Evolutionary conservation across 148 eudicot species (phyloP).

Genomic region (Agrostemma githago): DNA sequence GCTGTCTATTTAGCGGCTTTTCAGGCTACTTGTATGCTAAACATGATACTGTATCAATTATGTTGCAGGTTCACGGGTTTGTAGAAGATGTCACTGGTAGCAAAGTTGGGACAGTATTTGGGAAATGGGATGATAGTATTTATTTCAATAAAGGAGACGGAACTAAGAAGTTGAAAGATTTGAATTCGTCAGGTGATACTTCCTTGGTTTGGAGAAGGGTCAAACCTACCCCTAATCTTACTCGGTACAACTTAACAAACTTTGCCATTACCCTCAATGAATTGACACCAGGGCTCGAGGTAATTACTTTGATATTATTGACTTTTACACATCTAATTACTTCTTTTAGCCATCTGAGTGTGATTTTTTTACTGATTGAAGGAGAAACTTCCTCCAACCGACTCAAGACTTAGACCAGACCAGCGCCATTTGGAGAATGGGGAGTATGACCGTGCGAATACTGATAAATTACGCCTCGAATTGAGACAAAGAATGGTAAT

Average conservation of each 20-base stretch:
- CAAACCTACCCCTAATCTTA: constrained; percentile 50
- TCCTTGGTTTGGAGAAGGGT: constrained; percentile 69
- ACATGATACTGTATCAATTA: background rate
- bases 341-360: constrained; percentile 36
- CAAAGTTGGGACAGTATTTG: constrained; percentile 61
- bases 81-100: constrained; percentile 62
- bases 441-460: constrained; percentile 80
- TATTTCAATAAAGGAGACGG: constrained; percentile 57
- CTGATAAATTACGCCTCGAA: constrained; percentile 86
- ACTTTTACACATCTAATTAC: constrained; percentile 22
- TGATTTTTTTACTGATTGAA: constrained; percentile 42
- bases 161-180: constrained; percentile 46
- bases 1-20: background rate
- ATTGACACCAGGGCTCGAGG: constrained; percentile 82
- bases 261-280: constrained; percentile 87
- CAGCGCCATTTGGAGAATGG: constrained; percentile 93
- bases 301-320: constrained; percentile 25
- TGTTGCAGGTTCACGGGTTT: constrained; percentile 66
- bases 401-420: constrained; percentile 94
- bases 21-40: background rate
- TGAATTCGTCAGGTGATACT: constrained; percentile 32
- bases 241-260: constrained; percentile 78
- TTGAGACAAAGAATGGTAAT: constrained; percentile 79
- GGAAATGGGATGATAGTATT: constrained; percentile 83
- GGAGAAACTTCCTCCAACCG: constrained; percentile 94